These are phyloP conservation scores for Parastagonospora avenae DNA, from an alignment of 2,329 filamentous ascomycete genomes.

Conservation along the genomic window DNA sequence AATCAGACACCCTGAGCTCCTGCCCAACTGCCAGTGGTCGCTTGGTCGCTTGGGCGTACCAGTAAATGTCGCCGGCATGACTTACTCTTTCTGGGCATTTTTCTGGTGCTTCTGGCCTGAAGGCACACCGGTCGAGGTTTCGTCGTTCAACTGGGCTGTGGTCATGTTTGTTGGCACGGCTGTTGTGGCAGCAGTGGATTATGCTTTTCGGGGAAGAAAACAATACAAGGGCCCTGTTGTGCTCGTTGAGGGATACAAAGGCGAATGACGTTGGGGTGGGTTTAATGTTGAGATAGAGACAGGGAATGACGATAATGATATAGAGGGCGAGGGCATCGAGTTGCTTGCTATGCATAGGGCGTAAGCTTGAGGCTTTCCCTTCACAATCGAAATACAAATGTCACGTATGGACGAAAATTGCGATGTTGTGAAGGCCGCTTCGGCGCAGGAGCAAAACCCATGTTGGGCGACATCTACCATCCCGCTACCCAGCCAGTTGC, in stretches of 20 bases:
- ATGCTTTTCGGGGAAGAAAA: constrained; percentile 35
- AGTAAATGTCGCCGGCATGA: constrained; percentile 45
- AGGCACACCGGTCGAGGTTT: constrained; percentile 27
- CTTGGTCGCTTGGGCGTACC: constrained; percentile 47
- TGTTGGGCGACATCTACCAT: too few relatives aligned
- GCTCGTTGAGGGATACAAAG: constrained; percentile 30
- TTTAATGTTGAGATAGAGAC: too few relatives aligned
- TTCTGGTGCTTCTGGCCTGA: constrained; percentile 52
- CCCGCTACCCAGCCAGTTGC: too few relatives aligned
- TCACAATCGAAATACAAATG: too few relatives aligned
- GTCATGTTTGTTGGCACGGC: constrained; percentile 43
- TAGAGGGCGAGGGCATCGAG: too few relatives aligned
- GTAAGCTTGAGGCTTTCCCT: too few relatives aligned
- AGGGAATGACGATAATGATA: too few relatives aligned
- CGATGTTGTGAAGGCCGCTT: too few relatives aligned
- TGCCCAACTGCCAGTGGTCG: constrained; percentile 47
- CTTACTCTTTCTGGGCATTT: constrained; percentile 45
- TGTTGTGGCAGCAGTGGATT: constrained; percentile 34
- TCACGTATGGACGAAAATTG: too few relatives aligned
- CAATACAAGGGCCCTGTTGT: constrained; percentile 43
- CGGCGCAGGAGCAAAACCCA: too few relatives aligned
- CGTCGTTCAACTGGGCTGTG: constrained; percentile 43
- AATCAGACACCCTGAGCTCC: constrained; percentile 42
- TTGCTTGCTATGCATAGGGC: too few relatives aligned
- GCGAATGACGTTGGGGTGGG: constrained; percentile 10